These are phyloP conservation scores for Echium plantagineum DNA, from an alignment of 257 asterid species.

Conservation along the genomic window DNA sequence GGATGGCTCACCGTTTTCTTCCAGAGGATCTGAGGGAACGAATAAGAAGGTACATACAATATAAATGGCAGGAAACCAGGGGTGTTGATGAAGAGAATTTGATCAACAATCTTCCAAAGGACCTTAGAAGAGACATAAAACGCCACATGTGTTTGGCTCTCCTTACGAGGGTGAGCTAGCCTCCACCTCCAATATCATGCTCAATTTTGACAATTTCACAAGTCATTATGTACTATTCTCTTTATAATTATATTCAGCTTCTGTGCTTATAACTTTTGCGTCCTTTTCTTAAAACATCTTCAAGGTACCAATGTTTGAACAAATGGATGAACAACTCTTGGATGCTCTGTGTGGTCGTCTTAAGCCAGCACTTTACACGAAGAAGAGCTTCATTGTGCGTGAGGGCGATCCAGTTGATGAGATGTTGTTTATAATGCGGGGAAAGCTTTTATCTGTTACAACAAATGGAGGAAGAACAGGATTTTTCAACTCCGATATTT, in stretches of 20 bases:
- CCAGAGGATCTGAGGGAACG: constrained; percentile 73
- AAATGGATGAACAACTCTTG: constrained; percentile 87
- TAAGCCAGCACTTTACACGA: constrained; percentile 74
- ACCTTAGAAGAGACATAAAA: constrained; percentile 90
- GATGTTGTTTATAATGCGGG: constrained; percentile 48
- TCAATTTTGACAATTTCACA: neutral
- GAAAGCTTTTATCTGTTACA: neutral
- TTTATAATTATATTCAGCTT: neutral
- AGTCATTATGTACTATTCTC: too few relatives aligned
- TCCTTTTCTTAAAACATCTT: neutral
- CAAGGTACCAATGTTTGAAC: constrained; percentile 93
- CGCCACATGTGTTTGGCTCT: constrained; percentile 88
- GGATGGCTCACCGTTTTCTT: constrained; percentile 96
- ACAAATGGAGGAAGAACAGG: constrained; percentile 1
- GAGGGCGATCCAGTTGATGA: constrained; percentile 97
- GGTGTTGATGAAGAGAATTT: constrained; percentile 94
- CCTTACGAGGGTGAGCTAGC: constrained; percentile 59
- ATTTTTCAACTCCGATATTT: neutral
- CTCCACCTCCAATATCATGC: neutral
- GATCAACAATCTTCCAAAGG: constrained; percentile 79
- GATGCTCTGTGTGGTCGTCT: constrained; percentile 90
- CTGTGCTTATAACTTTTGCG: constrained; percentile 6
- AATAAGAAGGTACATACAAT: constrained; percentile 82
- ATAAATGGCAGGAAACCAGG: constrained; percentile 93
- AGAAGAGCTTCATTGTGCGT: constrained; percentile 75